Conservation (phyloP, 495 filamentous ascomycete genomes). For the Penicillium waksmanii region DNA sequence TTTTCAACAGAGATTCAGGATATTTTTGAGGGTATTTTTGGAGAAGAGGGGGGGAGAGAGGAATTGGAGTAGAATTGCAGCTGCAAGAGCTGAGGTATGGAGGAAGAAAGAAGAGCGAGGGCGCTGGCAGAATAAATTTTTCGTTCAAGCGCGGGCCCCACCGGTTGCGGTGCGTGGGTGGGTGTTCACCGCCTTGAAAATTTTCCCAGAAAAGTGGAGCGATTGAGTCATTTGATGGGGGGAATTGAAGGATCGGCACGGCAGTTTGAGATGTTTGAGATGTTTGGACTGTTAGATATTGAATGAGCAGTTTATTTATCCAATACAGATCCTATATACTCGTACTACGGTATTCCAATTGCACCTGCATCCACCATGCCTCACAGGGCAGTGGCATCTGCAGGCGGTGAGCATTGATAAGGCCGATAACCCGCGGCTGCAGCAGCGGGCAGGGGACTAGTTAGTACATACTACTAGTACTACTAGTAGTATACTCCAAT, state of each 20-base stretch:
- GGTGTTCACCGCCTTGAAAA: slow-evolving; percentile 20
- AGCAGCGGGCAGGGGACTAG: neutral
- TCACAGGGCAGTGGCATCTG: neutral
- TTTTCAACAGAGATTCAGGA: neutral
- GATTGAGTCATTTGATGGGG: neutral
- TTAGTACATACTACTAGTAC: too few species aligned
- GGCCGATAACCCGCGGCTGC: slow-evolving; percentile 9
- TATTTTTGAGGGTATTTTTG: slow-evolving; percentile 8
- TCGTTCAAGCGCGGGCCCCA: slow-evolving; percentile 22
- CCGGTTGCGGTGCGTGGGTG: slow-evolving; percentile 18
- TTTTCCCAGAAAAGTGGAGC: slow-evolving; percentile 13
- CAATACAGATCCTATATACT: too few species aligned
- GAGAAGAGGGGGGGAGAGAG: neutral
- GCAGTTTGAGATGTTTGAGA: neutral
- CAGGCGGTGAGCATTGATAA: slow-evolving; percentile 16
- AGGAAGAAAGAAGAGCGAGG: slow-evolving; percentile 20
- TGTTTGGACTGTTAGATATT: too few species aligned
- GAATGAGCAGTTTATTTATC: neutral
- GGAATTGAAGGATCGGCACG: slow-evolving; percentile 2
- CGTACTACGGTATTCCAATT: too few species aligned
- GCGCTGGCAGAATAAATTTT: slow-evolving; percentile 32
- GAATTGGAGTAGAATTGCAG: slow-evolving; percentile 18
- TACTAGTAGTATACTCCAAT: too few species aligned
- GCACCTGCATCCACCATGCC: too few species aligned
- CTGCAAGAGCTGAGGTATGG: slow-evolving; percentile 33